Conservation (phyloP, 2,329 filamentous ascomycete species). For the Diplodia seriata region DNA sequence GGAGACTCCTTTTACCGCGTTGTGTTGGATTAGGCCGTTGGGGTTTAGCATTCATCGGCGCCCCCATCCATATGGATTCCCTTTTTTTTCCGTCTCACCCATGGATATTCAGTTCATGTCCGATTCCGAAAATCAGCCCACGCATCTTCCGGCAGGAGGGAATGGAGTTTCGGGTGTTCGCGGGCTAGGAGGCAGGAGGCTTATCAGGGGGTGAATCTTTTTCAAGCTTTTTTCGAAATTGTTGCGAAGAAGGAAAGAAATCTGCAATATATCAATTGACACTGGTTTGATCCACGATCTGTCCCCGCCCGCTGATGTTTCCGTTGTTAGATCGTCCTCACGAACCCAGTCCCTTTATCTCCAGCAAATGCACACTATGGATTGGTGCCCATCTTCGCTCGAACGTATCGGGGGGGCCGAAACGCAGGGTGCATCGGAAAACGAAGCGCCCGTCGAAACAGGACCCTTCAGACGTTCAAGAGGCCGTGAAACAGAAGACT, state of each 20-base stretch:
- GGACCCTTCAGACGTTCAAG: not conserved
- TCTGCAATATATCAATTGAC: constrained; percentile 20
- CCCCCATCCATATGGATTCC: constrained; percentile 19
- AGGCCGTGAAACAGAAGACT: constrained; percentile 13
- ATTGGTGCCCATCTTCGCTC: not conserved
- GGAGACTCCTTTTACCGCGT: constrained; percentile 1
- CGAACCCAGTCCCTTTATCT: not conserved
- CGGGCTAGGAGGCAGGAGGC: constrained; percentile 15
- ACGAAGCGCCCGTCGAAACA: constrained; percentile 11
- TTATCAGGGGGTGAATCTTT: constrained; percentile 13
- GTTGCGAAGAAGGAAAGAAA: constrained; percentile 23
- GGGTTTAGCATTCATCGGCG: constrained; percentile 26
- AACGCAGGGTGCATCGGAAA: constrained; percentile 29
- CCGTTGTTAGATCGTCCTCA: not conserved
- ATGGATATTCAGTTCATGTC: constrained; percentile 22
- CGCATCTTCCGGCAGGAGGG: constrained; percentile 15
- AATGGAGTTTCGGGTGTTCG: constrained; percentile 26
- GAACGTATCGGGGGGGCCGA: constrained; percentile 2
- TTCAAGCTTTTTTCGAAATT: constrained; percentile 18
- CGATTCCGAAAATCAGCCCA: constrained; percentile 20
- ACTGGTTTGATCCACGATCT: constrained; percentile 1
- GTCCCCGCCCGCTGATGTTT: constrained; percentile 9
- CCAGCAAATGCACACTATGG: not conserved
- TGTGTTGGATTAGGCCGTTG: constrained; percentile 15
- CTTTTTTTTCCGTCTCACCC: constrained; percentile 8